phyloP scores from a whole-genome alignment of 352 stramenopile species.

The Globisporangium okanoganense region DNA sequence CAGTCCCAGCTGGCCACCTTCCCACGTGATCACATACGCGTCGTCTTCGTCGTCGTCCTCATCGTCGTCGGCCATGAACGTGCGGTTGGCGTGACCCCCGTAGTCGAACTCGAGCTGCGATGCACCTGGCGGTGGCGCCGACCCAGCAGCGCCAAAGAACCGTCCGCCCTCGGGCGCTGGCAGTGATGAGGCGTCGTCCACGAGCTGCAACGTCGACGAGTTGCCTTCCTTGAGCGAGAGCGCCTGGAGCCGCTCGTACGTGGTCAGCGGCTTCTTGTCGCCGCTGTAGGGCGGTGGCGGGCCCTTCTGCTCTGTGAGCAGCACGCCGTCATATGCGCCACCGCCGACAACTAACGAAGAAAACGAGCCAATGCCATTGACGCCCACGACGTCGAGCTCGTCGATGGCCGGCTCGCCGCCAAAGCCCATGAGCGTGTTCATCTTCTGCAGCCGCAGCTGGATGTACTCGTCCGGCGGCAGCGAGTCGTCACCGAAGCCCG shows the following conservation, averaged over 20 bases:
- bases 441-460: constrained; percentile 43
- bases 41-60: constrained; percentile 65
- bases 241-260: constrained; percentile 54
- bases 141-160: constrained; percentile 3
- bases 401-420: constrained; percentile 19
- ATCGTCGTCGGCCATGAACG: constrained; percentile 22
- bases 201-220: constrained; percentile 13
- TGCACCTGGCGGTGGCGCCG: neutral
- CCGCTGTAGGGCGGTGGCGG: constrained; percentile 5
- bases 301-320: neutral
- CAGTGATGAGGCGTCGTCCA: constrained; percentile 18
- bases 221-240: constrained; percentile 32
- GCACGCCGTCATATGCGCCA: constrained; percentile 23
- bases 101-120: constrained; percentile 5
- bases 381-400: constrained; percentile 13
- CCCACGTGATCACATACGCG: constrained; percentile 68
- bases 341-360: neutral
- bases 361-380: neutral
- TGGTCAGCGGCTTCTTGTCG: constrained; percentile 19
- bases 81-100: neutral
- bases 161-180: constrained; percentile 7
- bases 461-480: constrained; percentile 48
- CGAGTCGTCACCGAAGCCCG: constrained; percentile 43
- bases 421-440: constrained; percentile 42
- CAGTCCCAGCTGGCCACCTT: constrained; percentile 56